phyloP scores from a whole-genome alignment of 2,329 filamentous ascomycete species.

The Geosmithia flava region DNA sequence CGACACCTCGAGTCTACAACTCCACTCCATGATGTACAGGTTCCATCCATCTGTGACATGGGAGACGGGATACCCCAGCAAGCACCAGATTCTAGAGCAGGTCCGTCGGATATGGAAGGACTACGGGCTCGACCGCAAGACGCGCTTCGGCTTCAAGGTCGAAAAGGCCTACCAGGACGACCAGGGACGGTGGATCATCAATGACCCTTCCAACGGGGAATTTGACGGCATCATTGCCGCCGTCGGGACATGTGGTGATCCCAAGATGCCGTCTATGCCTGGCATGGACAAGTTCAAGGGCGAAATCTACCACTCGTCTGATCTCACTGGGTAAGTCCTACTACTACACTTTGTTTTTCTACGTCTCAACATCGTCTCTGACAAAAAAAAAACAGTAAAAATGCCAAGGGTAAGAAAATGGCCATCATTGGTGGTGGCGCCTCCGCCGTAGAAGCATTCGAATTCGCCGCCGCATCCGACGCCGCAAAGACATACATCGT shows the following conservation, averaged over 20 bases:
- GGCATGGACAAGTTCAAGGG: conserved; percentile 64
- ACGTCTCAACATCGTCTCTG: not conserved
- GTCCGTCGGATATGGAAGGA: conserved; percentile 61
- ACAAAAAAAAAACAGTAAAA: conserved; percentile 29
- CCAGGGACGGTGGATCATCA: conserved; percentile 64
- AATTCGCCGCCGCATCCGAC: conserved; percentile 58
- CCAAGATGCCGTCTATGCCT: conserved; percentile 58
- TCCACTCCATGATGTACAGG: conserved; percentile 78
- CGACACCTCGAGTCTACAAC: conserved; percentile 70
- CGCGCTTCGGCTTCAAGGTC: conserved; percentile 59
- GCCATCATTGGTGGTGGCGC: conserved; percentile 69
- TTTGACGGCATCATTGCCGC: conserved; percentile 74
- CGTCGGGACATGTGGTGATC: conserved; percentile 68
- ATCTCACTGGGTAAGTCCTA: conserved; percentile 48
- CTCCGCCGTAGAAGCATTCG: conserved; percentile 69
- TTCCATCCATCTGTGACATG: conserved; percentile 74
- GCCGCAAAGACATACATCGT: conserved; percentile 62
- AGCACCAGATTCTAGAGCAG: conserved; percentile 62
- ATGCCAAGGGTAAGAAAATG: conserved; percentile 63
- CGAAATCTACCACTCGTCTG: conserved; percentile 60
- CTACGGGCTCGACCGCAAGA: conserved; percentile 59
- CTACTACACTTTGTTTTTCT: not conserved
- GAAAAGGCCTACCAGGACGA: conserved; percentile 57
- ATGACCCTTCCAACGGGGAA: conserved; percentile 53
- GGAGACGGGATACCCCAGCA: conserved; percentile 63